Conservation (phyloP, 2,329 filamentous ascomycete species). For the Colletotrichum destructivum region DNA sequence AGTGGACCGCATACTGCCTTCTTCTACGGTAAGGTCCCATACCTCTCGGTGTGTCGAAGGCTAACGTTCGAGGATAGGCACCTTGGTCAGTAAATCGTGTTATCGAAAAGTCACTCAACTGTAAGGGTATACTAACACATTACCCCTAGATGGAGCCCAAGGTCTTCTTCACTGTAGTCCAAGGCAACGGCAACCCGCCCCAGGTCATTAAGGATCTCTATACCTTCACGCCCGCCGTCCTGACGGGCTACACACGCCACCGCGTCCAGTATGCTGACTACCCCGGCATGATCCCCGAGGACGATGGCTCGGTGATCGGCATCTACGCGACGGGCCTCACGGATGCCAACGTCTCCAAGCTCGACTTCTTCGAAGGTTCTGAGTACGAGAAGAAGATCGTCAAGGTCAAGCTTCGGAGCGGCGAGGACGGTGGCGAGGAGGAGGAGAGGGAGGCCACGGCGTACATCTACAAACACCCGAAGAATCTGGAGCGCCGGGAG, state of each 20-base stretch:
- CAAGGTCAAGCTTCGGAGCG: conserved; percentile 62
- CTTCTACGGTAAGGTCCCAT: conserved; percentile 66
- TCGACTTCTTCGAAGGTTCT: conserved; percentile 87
- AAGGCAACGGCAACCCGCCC: conserved; percentile 68
- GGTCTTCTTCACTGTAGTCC: conserved; percentile 89
- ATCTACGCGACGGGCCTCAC: conserved; percentile 85
- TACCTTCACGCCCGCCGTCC: conserved; percentile 80
- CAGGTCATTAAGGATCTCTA: conserved; percentile 69
- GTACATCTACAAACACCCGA: conserved; percentile 73
- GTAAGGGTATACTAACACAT: conserved; percentile 43
- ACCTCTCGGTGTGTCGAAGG: too few species aligned
- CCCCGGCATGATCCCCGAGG: conserved; percentile 78
- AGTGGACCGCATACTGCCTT: conserved; percentile 64
- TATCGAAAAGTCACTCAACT: not conserved
- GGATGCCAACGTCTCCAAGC: conserved; percentile 78
- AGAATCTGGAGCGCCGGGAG: conserved; percentile 77
- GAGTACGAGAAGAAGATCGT: conserved; percentile 77
- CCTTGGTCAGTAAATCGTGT: conserved; percentile 49
- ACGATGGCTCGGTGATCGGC: conserved; percentile 76
- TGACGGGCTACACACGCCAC: conserved; percentile 79
- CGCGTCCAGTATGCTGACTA: conserved; percentile 82
- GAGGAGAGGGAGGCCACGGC: conserved; percentile 69
- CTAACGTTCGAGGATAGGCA: conserved; percentile 47
- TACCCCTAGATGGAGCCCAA: conserved; percentile 79
- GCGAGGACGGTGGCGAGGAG: conserved; percentile 53